A percentile compares a stretch with the other conserved stretches of the same genome.
Conservation (phyloP, 148 eudicot genomes). For the Camellia lanceoleosa region DNA sequence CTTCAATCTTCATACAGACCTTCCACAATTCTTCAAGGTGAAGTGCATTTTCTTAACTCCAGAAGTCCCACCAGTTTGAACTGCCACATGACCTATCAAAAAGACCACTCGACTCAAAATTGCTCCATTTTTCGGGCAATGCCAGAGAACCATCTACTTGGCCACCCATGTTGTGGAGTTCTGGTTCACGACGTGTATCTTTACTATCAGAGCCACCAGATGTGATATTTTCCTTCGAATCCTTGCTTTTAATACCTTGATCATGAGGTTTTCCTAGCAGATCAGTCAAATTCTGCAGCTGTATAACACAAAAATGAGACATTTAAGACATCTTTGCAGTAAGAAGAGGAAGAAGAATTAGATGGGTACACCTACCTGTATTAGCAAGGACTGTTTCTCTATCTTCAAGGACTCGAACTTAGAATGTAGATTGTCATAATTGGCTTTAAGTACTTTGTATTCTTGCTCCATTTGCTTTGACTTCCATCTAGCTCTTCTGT, state of each 20-base stretch:
- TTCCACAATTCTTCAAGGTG: background rate
- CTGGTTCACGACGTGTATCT: conserved; percentile 20
- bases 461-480: conserved; percentile 40
- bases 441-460: conserved; percentile 29
- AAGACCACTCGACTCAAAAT: conserved; percentile 32
- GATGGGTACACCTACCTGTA: conserved; percentile 22
- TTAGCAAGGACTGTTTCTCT: conserved; percentile 35
- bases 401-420: conserved; percentile 30
- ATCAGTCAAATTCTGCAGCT: conserved; percentile 46
- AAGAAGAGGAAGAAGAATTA: background rate
- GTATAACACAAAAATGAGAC: conserved; percentile 10
- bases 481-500: conserved; percentile 46
- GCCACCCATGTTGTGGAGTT: conserved; percentile 24
- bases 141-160: conserved; percentile 28
- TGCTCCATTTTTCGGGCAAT: conserved; percentile 45
- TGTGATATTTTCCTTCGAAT: conserved; percentile 19
- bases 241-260: conserved; percentile 26
- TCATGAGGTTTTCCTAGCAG: conserved; percentile 28
- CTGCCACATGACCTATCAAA: conserved; percentile 37
- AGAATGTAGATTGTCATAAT: conserved; percentile 25
- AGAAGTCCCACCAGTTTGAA: conserved; percentile 65
- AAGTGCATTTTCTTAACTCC: conserved; percentile 24
- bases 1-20: background rate
- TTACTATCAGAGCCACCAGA: conserved; percentile 17
- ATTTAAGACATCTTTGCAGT: background rate